These are phyloP conservation scores for Lachnellula suecica DNA, from an alignment of 2,329 filamentous ascomycete species.

Conservation along the genomic window DNA sequence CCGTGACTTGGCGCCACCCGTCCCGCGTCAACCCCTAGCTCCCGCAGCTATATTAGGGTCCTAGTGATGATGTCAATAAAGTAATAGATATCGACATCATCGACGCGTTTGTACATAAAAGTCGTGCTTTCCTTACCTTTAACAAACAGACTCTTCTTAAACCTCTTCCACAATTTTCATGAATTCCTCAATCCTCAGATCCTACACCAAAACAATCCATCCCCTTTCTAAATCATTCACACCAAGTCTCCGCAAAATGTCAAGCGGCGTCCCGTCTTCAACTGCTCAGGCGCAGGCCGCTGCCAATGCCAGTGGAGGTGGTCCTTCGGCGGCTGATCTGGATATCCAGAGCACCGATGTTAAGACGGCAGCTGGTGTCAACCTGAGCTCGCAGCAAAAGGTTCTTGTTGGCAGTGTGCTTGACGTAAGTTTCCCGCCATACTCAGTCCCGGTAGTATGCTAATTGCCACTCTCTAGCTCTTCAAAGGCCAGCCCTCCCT, in stretches of 20 bases:
- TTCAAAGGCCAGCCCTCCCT: constrained; percentile 60
- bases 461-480: constrained; percentile 37
- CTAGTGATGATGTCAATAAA: constrained; percentile 21
- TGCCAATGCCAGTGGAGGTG: not conserved
- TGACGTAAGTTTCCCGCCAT: constrained; percentile 39
- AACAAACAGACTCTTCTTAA: no score
- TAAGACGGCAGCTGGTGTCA: constrained; percentile 49
- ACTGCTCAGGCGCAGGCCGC: constrained; percentile 21
- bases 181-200: constrained; percentile 7
- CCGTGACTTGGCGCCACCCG: constrained; percentile 5
- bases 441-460: not conserved
- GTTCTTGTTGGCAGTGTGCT: constrained; percentile 57
- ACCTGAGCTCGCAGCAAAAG: constrained; percentile 49
- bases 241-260: constrained; percentile 21
- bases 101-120: constrained; percentile 1
- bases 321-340: constrained; percentile 14
- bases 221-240: not conserved
- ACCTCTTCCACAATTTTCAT: not conserved
- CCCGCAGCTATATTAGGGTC: not conserved
- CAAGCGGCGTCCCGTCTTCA: constrained; percentile 29
- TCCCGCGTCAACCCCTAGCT: constrained; percentile 3
- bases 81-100: not conserved
- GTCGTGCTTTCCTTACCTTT: not conserved
- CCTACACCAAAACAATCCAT: not conserved
- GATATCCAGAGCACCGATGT: constrained; percentile 54